phyloP scores from a whole-genome alignment of 2,329 filamentous ascomycete genomes.

The Phialophora expanda region DNA sequence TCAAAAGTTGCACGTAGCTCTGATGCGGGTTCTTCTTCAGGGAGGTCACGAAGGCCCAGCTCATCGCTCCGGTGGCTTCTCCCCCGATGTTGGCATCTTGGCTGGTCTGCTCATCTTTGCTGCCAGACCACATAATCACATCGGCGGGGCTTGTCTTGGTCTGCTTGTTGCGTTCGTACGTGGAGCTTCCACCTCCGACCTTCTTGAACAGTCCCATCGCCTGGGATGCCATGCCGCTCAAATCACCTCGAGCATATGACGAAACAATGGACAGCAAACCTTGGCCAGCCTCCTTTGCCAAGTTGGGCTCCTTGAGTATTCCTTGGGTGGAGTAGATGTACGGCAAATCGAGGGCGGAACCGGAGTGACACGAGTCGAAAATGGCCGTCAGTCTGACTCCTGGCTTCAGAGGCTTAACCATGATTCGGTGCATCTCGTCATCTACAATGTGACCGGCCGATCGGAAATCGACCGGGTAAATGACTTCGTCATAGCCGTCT shows the following conservation, averaged over 20 bases:
- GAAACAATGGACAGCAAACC: conserved; percentile 70
- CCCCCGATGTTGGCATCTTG: conserved; percentile 87
- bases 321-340: conserved; percentile 71
- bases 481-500: conserved; percentile 77
- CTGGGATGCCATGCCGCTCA: conserved; percentile 77
- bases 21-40: conserved; percentile 93
- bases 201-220: conserved; percentile 88
- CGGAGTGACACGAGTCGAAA: conserved; percentile 72
- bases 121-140: conserved; percentile 97
- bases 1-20: conserved; percentile 93
- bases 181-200: conserved; percentile 77
- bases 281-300: conserved; percentile 70
- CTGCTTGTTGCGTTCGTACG: conserved; percentile 77
- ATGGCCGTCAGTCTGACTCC: conserved; percentile 79
- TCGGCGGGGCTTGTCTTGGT: conserved; percentile 95
- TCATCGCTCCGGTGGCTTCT: conserved; percentile 96
- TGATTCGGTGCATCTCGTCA: conserved; percentile 76
- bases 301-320: conserved; percentile 71
- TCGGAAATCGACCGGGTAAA: conserved; percentile 77
- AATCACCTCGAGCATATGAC: conserved; percentile 81
- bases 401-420: conserved; percentile 76
- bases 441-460: conserved; percentile 75
- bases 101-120: conserved; percentile 94
- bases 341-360: conserved; percentile 68
- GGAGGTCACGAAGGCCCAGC: conserved; percentile 90